Percentiles rank a stretch among this genome's conserved stretches.
Evolutionary conservation across 371 early-diverging fungal genomes (phyloP).

Genomic region (Mucor lusitanicus): DNA sequence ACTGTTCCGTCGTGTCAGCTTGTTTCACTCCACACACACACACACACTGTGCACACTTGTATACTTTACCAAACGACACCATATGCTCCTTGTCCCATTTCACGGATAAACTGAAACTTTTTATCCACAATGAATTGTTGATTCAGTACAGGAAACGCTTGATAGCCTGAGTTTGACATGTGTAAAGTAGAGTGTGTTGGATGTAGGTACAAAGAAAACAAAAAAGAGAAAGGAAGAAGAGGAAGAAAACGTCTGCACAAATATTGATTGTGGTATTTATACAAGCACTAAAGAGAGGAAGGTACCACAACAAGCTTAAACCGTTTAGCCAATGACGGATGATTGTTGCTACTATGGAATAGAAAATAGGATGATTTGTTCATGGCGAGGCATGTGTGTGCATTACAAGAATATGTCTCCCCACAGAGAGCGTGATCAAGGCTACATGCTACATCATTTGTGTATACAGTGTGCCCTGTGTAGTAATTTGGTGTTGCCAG

Average conservation of each 20-base stretch:
- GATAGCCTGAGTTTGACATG: conserved; percentile 23
- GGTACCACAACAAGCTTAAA: background rate
- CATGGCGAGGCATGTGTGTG: background rate
- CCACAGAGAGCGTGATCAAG: too few species aligned
- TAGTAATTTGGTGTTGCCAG: background rate
- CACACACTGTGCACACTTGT: background rate
- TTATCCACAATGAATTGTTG: conserved; percentile 72
- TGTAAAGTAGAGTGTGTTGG: background rate
- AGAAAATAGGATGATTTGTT: background rate
- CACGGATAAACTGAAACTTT: conserved; percentile 81
- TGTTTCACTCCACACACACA: too few species aligned
- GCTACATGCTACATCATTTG: background rate
- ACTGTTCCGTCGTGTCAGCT: conserved; percentile 34
- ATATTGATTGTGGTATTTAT: background rate
- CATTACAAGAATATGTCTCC: too few species aligned
- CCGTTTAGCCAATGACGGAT: background rate
- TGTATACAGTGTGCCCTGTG: background rate
- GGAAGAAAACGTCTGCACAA: background rate
- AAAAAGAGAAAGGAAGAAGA: background rate
- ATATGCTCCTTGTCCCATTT: conserved; percentile 94
- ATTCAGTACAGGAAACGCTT: conserved; percentile 69
- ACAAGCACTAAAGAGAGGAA: background rate
- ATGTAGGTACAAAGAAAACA: background rate
- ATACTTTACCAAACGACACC: conserved; percentile 80
- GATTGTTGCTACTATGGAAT: background rate